phyloP scores from a whole-genome alignment of 208 protist species.

The Blastocrithidia nonstop region DNA sequence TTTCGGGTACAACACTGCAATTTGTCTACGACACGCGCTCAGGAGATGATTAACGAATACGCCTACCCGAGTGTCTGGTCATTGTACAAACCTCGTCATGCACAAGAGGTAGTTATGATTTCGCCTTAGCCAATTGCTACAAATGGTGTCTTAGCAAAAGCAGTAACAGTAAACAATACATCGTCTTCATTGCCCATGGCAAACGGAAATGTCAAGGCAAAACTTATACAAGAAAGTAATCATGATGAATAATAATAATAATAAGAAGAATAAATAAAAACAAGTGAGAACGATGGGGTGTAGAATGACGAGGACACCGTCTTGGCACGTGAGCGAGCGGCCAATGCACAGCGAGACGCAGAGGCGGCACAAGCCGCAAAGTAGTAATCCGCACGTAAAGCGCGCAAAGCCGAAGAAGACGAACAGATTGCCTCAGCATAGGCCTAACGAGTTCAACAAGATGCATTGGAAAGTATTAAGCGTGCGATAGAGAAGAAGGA shows the following conservation, averaged over 20 bases:
- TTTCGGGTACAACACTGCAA: constrained; percentile 13
- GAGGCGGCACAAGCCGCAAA: constrained; percentile 6
- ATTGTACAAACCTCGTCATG: constrained; percentile 16
- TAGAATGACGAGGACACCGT: constrained; percentile 6
- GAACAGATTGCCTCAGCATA: not conserved
- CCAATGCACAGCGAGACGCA: constrained; percentile 5
- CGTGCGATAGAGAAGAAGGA: constrained; percentile 7
- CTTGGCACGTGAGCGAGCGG: constrained; percentile 4
- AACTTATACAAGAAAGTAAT: not conserved
- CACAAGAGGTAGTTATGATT: not conserved
- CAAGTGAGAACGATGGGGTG: no score
- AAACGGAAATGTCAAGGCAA: not conserved
- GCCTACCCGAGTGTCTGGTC: constrained; percentile 32
- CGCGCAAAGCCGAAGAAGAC: not conserved
- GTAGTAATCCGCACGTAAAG: constrained; percentile 3
- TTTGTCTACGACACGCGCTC: constrained; percentile 7
- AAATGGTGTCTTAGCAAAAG: constrained; percentile 1
- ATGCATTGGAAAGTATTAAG: constrained; percentile 6
- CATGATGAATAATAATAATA: not conserved
- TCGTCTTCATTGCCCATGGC: not conserved
- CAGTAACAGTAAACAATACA: not conserved
- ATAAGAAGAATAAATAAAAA: not conserved
- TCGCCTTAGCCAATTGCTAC: not conserved
- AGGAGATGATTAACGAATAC: constrained; percentile 13
- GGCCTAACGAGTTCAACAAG: constrained; percentile 3